Conservation (phyloP, 257 asterid species). For the Ilex aquifolium region DNA sequence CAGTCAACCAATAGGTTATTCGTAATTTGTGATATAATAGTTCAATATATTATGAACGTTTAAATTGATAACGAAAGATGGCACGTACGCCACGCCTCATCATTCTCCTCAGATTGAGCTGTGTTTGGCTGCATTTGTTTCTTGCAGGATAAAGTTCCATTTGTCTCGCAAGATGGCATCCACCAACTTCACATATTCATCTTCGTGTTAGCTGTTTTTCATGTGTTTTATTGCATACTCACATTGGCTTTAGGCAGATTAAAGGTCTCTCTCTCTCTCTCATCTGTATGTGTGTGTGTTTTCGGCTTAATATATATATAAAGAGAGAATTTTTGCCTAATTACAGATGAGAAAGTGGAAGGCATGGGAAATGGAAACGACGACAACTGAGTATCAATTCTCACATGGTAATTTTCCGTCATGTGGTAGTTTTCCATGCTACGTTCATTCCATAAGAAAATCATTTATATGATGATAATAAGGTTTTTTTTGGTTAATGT, state of each 20-base stretch:
- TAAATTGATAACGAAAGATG: too few species aligned
- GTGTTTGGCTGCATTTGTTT: neutral
- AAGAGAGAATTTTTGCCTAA: neutral
- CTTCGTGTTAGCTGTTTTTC: constrained; percentile 53
- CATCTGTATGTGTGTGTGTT: too few species aligned
- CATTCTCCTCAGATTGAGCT: too few species aligned
- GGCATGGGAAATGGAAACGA: constrained; percentile 75
- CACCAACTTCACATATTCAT: constrained; percentile 80
- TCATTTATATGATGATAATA: too few species aligned
- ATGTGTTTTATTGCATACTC: constrained; percentile 40
- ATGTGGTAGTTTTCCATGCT: too few species aligned
- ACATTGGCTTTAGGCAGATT: constrained; percentile 55
- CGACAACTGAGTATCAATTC: constrained; percentile 51
- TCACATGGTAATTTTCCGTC: constrained; percentile 34
- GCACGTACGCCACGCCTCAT: too few species aligned
- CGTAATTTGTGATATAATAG: too few species aligned
- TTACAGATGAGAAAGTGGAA: constrained; percentile 74
- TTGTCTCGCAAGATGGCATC: constrained; percentile 61
- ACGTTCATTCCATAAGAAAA: too few species aligned
- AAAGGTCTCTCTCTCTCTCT: constrained; percentile 32
- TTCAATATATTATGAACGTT: too few species aligned
- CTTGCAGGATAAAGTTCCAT: constrained; percentile 53
- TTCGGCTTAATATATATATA: too few species aligned
- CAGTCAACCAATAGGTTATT: too few species aligned
- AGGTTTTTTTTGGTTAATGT: too few species aligned